These are phyloP conservation scores for Lupinus albus DNA, from an alignment of 306 rosid species.

Conservation along the genomic window DNA sequence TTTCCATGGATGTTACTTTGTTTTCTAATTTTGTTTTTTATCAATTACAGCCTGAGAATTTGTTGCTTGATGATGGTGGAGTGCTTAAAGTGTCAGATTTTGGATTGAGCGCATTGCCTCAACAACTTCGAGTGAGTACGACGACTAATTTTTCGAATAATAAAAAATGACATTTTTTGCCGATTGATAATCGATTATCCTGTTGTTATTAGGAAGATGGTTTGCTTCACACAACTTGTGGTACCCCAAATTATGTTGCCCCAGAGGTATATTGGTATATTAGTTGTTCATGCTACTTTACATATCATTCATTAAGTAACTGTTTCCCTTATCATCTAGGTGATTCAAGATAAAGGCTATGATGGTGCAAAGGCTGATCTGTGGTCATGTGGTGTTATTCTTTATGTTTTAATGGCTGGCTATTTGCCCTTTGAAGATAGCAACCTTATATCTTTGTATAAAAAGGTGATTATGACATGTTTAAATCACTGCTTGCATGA, in stretches of 20 bases:
- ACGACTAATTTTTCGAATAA: slow-evolving; percentile 24
- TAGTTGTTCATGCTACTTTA: slow-evolving; percentile 14
- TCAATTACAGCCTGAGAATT: slow-evolving; percentile 67
- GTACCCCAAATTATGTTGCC: slow-evolving; percentile 76
- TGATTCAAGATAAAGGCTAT: slow-evolving; percentile 67
- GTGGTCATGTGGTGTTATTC: slow-evolving; percentile 87
- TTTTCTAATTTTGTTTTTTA: neutral
- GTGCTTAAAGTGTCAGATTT: slow-evolving; percentile 74
- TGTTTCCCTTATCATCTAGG: slow-evolving; percentile 49
- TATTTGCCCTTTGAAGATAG: slow-evolving; percentile 74
- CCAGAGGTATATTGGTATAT: slow-evolving; percentile 82
- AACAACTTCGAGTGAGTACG: slow-evolving; percentile 71
- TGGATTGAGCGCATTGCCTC: slow-evolving; percentile 80
- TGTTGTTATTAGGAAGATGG: slow-evolving; percentile 61
- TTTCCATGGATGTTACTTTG: slow-evolving; percentile 24
- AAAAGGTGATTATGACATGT: slow-evolving; percentile 52
- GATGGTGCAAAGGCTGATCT: slow-evolving; percentile 77
- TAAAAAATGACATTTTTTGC: neutral
- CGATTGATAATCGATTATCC: slow-evolving; percentile 21
- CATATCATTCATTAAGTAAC: neutral
- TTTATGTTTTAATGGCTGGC: slow-evolving; percentile 74
- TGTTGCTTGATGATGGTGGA: slow-evolving; percentile 63
- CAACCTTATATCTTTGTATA: slow-evolving; percentile 57
- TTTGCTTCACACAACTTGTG: slow-evolving; percentile 72
- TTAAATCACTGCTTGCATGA: neutral